Percentiles rank a stretch among this genome's conserved stretches.
These are phyloP conservation scores for Thielaviopsis euricoi DNA, from an alignment of 2,329 filamentous ascomycete genomes.

Conservation along the genomic window DNA sequence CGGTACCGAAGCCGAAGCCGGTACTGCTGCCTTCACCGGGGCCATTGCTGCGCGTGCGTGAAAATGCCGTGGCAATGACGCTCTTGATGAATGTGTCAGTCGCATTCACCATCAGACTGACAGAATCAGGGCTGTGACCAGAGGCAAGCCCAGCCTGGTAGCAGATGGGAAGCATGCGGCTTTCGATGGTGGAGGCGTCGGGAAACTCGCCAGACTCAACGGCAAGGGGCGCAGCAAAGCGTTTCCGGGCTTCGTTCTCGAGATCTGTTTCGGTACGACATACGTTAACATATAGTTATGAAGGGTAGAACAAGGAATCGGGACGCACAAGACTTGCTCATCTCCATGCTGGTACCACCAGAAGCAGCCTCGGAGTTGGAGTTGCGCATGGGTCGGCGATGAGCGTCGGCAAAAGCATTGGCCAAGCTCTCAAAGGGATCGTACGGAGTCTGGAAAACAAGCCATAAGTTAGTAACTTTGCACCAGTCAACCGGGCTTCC, in stretches of 20 bases:
- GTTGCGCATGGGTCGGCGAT: conserved; percentile 27
- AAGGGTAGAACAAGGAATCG: not conserved
- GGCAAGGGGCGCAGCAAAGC: conserved; percentile 45
- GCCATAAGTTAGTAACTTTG: conserved; percentile 2
- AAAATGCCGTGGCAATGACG: conserved; percentile 44
- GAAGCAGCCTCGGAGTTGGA: conserved; percentile 52
- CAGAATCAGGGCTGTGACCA: conserved; percentile 42
- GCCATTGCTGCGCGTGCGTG: conserved; percentile 47
- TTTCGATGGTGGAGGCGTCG: conserved; percentile 44
- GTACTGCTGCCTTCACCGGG: conserved; percentile 44
- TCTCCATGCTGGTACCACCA: conserved; percentile 50
- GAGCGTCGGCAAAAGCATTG: conserved; percentile 34
- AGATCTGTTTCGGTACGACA: conserved; percentile 29
- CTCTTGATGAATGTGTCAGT: conserved; percentile 54
- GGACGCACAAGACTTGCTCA: conserved; percentile 41
- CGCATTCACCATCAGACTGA: conserved; percentile 47
- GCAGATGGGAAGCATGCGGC: conserved; percentile 51
- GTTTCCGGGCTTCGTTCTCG: conserved; percentile 51
- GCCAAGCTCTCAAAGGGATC: conserved; percentile 38
- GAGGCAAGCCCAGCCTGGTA: conserved; percentile 47
- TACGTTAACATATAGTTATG: not conserved
- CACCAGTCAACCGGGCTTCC: not conserved
- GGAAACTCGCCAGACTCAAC: conserved; percentile 55
- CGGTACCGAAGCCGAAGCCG: conserved; percentile 47
- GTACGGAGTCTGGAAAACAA: conserved; percentile 22